Evolutionary conservation across 768 basidiomycete genomes (phyloP), one percentile per base, ranked within the genome.

Genomic region (Trametes coccinea): DNA sequence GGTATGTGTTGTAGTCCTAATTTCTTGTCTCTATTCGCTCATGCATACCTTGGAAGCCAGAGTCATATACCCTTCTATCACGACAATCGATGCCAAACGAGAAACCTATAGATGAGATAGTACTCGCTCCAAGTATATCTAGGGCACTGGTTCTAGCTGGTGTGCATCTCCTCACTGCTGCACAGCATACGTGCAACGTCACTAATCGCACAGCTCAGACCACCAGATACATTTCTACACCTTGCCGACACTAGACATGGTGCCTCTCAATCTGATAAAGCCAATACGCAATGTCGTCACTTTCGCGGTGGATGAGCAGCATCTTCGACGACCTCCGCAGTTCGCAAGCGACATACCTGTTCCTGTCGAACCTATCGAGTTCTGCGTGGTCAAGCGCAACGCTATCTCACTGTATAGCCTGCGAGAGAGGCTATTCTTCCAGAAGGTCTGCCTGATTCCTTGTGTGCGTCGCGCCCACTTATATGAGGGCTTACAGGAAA

Each of bases 281-380:
- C 89, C 95, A 2, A 80, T 98, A 27, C 83, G 93, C 47, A 87
- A 95, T 60, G 89, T 92, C 4, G 75, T 90, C 17, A 79, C 89
- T 0, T 86, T 96, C 64, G 86, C 93, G 0, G 85, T 97, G 0
- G 95, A 98, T 69, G 86, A 95, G 57, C 79, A 80, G 51, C 87
- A 91, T 65, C 75, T 90, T 27, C 77, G 75, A 44, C 79, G 87
- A 8, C 80, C 81, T 0, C 68, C 78, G 0, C 79, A 80, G 2
- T 67, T 75, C 33, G 73, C 70, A 27, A 79, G 78, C 63, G 81
- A 74, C 34, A 66, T 73, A 13, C 64, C 74, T 9, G 68, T 72
- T 5, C 73, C 74, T 46, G 64, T 77, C 3, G 85, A 86, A 7
- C 77, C 86, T 0, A 79, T 90, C 9, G 87, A 90, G 9, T 82